A percentile compares a stretch with the other conserved stretches of the same genome.
Conservation (phyloP, 352 stramenopile genomes). For the Phytophthora pisi region DNA sequence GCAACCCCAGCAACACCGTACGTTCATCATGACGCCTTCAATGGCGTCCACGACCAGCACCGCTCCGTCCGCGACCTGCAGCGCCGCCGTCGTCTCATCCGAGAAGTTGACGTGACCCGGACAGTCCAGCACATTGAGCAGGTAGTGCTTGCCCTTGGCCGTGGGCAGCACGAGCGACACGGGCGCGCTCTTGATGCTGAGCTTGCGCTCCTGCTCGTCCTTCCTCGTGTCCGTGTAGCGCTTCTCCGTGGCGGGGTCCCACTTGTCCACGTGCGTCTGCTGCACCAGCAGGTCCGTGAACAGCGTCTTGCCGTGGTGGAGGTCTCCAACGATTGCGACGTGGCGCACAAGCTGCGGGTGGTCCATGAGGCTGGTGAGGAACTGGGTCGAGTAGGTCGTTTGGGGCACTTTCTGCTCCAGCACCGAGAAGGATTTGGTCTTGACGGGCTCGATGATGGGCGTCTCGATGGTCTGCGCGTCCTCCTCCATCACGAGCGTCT, state of each 20-base stretch:
- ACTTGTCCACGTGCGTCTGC: slow-evolving; percentile 87
- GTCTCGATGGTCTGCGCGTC: slow-evolving; percentile 98
- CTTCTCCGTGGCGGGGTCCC: slow-evolving; percentile 79
- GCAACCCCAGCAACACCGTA: slow-evolving; percentile 19
- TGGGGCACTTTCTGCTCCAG: slow-evolving; percentile 82
- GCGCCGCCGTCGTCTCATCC: slow-evolving; percentile 93
- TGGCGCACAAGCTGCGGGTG: slow-evolving; percentile 92
- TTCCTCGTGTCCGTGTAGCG: slow-evolving; percentile 96
- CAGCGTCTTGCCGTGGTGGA: slow-evolving; percentile 97
- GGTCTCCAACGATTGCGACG: slow-evolving; percentile 96
- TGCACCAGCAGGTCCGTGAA: slow-evolving; percentile 93
- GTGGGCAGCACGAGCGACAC: slow-evolving; percentile 95
- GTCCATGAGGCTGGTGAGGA: slow-evolving; percentile 91
- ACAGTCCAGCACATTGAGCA: slow-evolving; percentile 97
- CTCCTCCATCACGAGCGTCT: slow-evolving; percentile 98
- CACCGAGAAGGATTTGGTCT: slow-evolving; percentile 93
- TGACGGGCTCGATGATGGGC: slow-evolving; percentile 97
- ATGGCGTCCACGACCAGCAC: slow-evolving; percentile 97
- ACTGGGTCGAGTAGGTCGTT: slow-evolving; percentile 91
- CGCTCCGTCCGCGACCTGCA: slow-evolving; percentile 94
- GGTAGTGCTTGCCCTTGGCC: slow-evolving; percentile 94
- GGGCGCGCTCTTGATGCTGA: slow-evolving; percentile 97
- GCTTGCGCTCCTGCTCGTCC: slow-evolving; percentile 96
- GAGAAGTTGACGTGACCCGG: slow-evolving; percentile 98
- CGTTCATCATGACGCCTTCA: slow-evolving; percentile 98